Percentiles rank a stretch among this genome's conserved stretches.
Evolutionary conservation across 2,329 filamentous ascomycete genomes (phyloP).

Genomic region (Sporothrix pallida): DNA sequence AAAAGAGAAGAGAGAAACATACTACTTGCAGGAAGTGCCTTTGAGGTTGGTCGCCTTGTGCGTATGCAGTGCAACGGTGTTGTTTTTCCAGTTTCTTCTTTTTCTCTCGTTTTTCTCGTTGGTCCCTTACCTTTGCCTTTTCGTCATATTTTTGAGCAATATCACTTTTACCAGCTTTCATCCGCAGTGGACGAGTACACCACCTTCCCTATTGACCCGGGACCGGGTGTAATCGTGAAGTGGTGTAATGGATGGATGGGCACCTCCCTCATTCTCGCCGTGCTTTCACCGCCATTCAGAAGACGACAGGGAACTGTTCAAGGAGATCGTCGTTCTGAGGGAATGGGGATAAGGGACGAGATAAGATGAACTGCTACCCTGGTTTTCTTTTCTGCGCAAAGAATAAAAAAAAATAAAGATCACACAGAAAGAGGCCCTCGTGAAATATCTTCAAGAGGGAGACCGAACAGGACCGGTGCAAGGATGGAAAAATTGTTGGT

Average conservation of each 20-base stretch:
- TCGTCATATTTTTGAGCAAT: not conserved
- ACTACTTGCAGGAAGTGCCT: not conserved
- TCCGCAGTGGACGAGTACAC: not conserved
- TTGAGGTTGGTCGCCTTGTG: not conserved
- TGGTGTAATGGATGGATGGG: not conserved
- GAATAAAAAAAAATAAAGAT: too few species aligned
- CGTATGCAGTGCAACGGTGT: slow-evolving; percentile 16
- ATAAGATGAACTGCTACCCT: not conserved
- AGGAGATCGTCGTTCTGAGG: not conserved
- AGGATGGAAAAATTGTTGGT: slow-evolving; percentile 19
- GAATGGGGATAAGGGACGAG: not conserved
- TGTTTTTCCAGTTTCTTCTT: not conserved
- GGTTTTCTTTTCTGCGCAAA: not conserved
- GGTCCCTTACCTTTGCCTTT: not conserved
- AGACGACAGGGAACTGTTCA: not conserved
- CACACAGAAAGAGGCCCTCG: not conserved
- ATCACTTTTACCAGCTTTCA: not conserved
- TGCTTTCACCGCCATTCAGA: slow-evolving; percentile 24
- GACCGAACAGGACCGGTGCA: not conserved
- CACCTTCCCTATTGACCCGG: slow-evolving; percentile 8
- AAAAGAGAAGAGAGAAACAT: not conserved
- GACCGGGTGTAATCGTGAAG: slow-evolving; percentile 6
- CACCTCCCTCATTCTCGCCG: slow-evolving; percentile 12
- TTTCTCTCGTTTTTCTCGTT: not conserved
- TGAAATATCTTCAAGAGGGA: not conserved